Evolutionary conservation across 768 basidiomycete species (phyloP), one percentile per base, ranked within the genome.

Genomic region (Tylopilus sp.): DNA sequence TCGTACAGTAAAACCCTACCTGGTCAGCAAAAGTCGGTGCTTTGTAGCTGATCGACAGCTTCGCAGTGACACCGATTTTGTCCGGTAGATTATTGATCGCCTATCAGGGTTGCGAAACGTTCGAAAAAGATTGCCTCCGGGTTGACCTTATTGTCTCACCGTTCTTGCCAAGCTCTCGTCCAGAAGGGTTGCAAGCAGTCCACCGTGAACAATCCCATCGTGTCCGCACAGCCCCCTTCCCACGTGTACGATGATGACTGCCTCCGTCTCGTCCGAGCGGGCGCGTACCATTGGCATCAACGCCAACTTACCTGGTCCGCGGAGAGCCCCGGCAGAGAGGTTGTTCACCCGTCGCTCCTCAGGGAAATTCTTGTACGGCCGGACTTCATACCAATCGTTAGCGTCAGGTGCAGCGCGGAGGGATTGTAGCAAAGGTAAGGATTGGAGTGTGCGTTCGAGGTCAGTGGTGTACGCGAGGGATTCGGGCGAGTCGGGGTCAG

Each of bases 161-260:
- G 82, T 87, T 53, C 95, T 73, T 49, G 85, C 85, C 39, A 97
- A 64, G 15, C 76, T 75, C 74, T 99, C 95, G 56, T 99, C 95
- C 49, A 97, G 66, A 17, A 98, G 68, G 2, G 93, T 97, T 35
- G 94, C 92, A 18, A 98, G 74, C 52, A 98, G 61, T 1, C 95
- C 95, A 0, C 95, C 95, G 60, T 99, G 95, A 3, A 98, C 73
- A 54, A 99, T 93, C 0, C 95, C 95, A 69, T 95, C 93, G 56
- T 95, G 88, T 4, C 91, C 95, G 63, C 95, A 98, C 46, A 98
- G 55, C 2, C 85, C 88, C 38, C 88, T 72, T 2, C 95, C 95
- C 2, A 97, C 74, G 60, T 98, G 95, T 2, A 94, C 49, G 52
- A 97, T 73, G 6, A 82, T 74, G 23, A 83, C 63, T 10, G 80